Percentiles rank a stretch among this genome's conserved stretches.
phyloP scores from a whole-genome alignment of 164 flowering plant genomes.

The Brasenia schreberi region DNA sequence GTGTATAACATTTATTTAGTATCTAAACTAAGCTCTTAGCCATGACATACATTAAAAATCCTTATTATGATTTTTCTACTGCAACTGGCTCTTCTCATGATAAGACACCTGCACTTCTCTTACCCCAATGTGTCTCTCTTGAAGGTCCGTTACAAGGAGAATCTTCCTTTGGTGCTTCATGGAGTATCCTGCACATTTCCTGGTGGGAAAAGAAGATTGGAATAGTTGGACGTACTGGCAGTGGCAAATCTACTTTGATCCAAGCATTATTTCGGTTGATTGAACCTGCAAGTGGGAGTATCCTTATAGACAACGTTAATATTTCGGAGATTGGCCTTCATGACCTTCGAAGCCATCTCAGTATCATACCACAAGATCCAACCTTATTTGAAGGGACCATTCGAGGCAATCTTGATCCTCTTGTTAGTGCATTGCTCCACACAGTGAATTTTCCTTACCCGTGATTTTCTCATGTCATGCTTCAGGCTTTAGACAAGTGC shows the following conservation, averaged over 20 bases:
- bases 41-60: too few species aligned
- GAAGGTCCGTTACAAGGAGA: slow-evolving; percentile 91
- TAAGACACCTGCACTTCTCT: too few species aligned
- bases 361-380: neutral
- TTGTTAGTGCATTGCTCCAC: neutral
- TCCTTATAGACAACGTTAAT: neutral
- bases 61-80: too few species aligned
- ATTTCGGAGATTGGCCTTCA: neutral
- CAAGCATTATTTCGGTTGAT: neutral
- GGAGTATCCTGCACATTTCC: slow-evolving; percentile 56
- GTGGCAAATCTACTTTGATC: too few species aligned
- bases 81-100: too few species aligned
- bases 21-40: too few species aligned
- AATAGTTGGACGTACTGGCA: too few species aligned
- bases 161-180: slow-evolving; percentile 87
- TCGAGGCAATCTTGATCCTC: neutral
- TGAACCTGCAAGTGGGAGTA: neutral
- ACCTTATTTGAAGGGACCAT: neutral
- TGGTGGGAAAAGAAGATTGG: too few species aligned
- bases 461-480: neutral
- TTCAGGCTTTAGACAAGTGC: slow-evolving; percentile 1
- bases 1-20: too few species aligned
- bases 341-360: neutral
- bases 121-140: too few species aligned
- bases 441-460: neutral